A percentile compares a stretch with the other conserved stretches of the same genome.
phyloP scores from a whole-genome alignment of 768 basidiomycete species.

The Nidularia pulvinata region DNA sequence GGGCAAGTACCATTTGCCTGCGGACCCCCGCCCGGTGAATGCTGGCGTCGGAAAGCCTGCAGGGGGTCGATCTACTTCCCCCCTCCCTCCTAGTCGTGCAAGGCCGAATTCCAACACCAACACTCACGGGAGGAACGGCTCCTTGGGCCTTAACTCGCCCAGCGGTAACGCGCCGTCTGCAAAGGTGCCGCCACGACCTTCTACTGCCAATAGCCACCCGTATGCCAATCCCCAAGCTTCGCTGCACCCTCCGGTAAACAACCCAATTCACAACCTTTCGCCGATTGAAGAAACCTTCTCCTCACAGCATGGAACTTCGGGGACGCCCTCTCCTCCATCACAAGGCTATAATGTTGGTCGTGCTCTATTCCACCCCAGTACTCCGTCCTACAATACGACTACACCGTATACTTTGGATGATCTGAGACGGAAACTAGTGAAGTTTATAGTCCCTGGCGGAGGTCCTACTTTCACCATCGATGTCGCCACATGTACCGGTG shows the following conservation, averaged over 20 bases:
- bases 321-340: constrained; percentile 49
- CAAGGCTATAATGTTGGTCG: constrained; percentile 54
- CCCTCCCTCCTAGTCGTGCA: constrained; percentile 35
- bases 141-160: constrained; percentile 43
- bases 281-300: constrained; percentile 73
- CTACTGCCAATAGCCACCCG: constrained; percentile 50
- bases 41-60: constrained; percentile 36
- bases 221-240: constrained; percentile 56
- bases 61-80: constrained; percentile 38
- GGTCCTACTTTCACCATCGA: constrained; percentile 78
- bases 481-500: constrained; percentile 77
- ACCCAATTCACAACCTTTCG: constrained; percentile 50
- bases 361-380: constrained; percentile 53
- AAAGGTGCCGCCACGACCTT: constrained; percentile 44
- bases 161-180: constrained; percentile 26
- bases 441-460: constrained; percentile 86
- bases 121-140: constrained; percentile 52
- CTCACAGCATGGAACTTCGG: constrained; percentile 26
- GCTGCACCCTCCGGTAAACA: constrained; percentile 28
- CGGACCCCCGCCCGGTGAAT: constrained; percentile 60
- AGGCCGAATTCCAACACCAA: constrained; percentile 19
- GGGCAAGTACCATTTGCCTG: constrained; percentile 50
- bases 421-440: constrained; percentile 81
- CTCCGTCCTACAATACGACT: constrained; percentile 23
- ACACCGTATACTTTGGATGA: constrained; percentile 49